Percentiles rank a stretch among this genome's conserved stretches.
Evolutionary conservation across 148 eudicot species (phyloP).

Genomic region (Suaeda aralocaspica): DNA sequence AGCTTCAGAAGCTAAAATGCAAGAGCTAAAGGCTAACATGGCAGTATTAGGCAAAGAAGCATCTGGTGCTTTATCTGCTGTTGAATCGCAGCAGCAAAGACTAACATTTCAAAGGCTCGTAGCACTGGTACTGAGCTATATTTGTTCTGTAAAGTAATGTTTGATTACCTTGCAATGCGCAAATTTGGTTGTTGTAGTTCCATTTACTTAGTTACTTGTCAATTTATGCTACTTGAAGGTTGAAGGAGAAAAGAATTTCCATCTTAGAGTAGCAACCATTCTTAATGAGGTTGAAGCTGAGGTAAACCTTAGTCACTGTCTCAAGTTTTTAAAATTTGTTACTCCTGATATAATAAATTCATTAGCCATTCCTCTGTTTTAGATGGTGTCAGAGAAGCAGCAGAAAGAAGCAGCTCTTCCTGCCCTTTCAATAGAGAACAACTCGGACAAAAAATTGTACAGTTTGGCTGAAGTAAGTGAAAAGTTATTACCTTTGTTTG

Average conservation of each 20-base stretch:
- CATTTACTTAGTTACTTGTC: conserved; percentile 14
- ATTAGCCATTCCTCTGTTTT: not conserved
- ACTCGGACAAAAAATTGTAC: conserved; percentile 64
- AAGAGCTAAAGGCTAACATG: conserved; percentile 93
- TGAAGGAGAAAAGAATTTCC: conserved; percentile 49
- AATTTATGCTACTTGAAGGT: conserved; percentile 29
- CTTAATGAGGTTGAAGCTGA: conserved; percentile 47
- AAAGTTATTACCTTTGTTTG: not conserved
- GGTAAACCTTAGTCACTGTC: conserved; percentile 22
- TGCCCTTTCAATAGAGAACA: conserved; percentile 39
- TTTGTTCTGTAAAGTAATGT: not conserved
- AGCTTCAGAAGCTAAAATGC: conserved; percentile 83
- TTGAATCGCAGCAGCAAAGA: conserved; percentile 92
- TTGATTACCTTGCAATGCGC: not conserved
- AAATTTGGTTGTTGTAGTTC: not conserved
- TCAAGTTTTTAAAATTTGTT: not conserved
- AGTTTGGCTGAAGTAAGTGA: conserved; percentile 83
- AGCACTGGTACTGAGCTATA: conserved; percentile 54
- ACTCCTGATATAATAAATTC: not conserved
- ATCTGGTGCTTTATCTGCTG: conserved; percentile 81
- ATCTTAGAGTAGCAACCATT: conserved; percentile 43
- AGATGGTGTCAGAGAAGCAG: conserved; percentile 14
- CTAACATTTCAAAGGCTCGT: conserved; percentile 94
- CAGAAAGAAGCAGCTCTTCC: conserved; percentile 77
- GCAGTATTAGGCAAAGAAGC: conserved; percentile 98